A percentile compares a stretch with the other conserved stretches of the same genome.
phyloP scores from a whole-genome alignment of 2,329 filamentous ascomycete genomes.

The Paracoccidioides brasiliensis region DNA sequence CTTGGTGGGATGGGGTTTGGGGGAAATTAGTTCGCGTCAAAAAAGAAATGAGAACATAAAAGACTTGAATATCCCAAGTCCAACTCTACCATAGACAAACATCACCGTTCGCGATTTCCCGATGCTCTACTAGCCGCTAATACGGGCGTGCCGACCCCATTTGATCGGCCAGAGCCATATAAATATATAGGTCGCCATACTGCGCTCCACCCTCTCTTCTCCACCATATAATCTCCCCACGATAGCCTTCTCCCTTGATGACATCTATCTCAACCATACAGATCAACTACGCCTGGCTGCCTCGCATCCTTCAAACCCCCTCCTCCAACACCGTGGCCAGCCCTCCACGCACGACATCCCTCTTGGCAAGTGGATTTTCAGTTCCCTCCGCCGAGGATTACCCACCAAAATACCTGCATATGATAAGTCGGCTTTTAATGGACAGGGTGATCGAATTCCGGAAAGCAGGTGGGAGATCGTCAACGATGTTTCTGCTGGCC shows the following conservation, averaged over 20 bases:
- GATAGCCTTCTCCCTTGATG: slow-evolving; percentile 70
- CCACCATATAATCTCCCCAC: slow-evolving; percentile 48
- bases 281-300: slow-evolving; percentile 54
- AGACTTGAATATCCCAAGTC: too few species aligned
- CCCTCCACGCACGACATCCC: slow-evolving; percentile 69
- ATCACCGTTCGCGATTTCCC: neutral
- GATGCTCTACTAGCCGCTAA: neutral
- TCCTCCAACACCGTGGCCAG: slow-evolving; percentile 71
- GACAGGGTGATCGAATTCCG: slow-evolving; percentile 62
- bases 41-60: neutral
- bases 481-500: slow-evolving; percentile 21
- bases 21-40: neutral
- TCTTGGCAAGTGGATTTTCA: slow-evolving; percentile 52
- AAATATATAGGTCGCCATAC: slow-evolving; percentile 40
- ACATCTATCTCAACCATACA: slow-evolving; percentile 68
- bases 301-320: slow-evolving; percentile 54
- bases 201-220: slow-evolving; percentile 48
- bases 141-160: neutral
- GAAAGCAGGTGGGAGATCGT: slow-evolving; percentile 47
- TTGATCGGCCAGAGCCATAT: neutral
- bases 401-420: slow-evolving; percentile 58
- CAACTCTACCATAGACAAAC: neutral
- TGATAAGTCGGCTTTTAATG: slow-evolving; percentile 67
- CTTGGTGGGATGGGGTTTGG: neutral
- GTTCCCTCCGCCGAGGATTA: slow-evolving; percentile 39